Percentiles rank a stretch among this genome's conserved stretches.
Evolutionary conservation across 2,329 filamentous ascomycete species (phyloP).

Genomic region (Orbilia ellipsospora): DNA sequence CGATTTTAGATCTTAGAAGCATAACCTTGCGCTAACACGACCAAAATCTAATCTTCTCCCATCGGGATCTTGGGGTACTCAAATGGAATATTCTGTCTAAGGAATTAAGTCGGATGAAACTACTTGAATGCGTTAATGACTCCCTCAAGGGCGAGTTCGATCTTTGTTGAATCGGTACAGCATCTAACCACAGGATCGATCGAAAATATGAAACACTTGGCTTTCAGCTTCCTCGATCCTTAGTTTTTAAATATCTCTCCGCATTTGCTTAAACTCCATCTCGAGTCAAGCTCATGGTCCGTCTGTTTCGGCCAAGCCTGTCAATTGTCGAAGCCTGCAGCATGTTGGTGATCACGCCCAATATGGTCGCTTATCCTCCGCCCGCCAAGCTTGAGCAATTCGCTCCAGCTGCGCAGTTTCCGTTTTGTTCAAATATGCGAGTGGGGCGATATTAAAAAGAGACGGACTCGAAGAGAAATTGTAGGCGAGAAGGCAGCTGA

Average conservation of each 20-base stretch:
- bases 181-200: background rate
- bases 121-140: background rate
- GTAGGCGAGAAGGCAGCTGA: slow-evolving; percentile 28
- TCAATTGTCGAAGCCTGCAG: background rate
- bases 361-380: slow-evolving; percentile 7
- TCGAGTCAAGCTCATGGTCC: background rate
- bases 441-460: background rate
- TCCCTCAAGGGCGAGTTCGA: background rate
- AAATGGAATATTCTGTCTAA: background rate
- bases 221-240: background rate
- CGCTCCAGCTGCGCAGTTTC: background rate
- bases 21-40: too few species aligned
- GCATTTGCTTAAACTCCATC: background rate
- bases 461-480: slow-evolving; percentile 23
- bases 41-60: background rate
- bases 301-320: slow-evolving; percentile 14
- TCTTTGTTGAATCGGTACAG: background rate
- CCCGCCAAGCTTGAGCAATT: slow-evolving; percentile 8
- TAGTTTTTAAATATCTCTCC: slow-evolving; percentile 14
- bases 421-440: slow-evolving; percentile 18
- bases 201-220: slow-evolving; percentile 4
- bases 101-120: background rate
- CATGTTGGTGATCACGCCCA: slow-evolving; percentile 3
- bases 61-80: background rate
- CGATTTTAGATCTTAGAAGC: too few species aligned